A percentile compares a stretch with the other conserved stretches of the same genome.
Evolutionary conservation across 2,329 filamentous ascomycete genomes (phyloP).

Genomic region (Fusarium tuaranense): DNA sequence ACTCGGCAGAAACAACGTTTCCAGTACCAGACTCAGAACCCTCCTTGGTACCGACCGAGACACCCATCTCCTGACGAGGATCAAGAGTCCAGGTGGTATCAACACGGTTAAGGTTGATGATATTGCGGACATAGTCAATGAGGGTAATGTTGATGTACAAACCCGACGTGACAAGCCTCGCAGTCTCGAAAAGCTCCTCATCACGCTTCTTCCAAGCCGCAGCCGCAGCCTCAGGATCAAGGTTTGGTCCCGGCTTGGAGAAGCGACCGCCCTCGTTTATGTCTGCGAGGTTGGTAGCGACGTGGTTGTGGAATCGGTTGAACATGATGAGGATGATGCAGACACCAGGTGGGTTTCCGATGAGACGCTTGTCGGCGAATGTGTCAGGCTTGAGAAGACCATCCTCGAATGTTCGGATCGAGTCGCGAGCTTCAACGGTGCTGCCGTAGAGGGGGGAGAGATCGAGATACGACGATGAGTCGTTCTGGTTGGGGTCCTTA

Average conservation of each 20-base stretch:
- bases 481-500: constrained; percentile 68
- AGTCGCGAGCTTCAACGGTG: constrained; percentile 73
- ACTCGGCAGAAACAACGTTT: constrained; percentile 88
- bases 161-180: constrained; percentile 78
- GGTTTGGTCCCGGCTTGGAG: constrained; percentile 67
- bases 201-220: constrained; percentile 76
- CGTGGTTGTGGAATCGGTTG: constrained; percentile 88
- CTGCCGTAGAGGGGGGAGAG: constrained; percentile 78
- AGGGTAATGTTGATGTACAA: constrained; percentile 84
- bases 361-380: constrained; percentile 77
- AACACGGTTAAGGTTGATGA: constrained; percentile 68
- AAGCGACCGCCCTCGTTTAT: constrained; percentile 91
- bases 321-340: constrained; percentile 82
- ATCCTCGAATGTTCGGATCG: constrained; percentile 76
- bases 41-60: constrained; percentile 62
- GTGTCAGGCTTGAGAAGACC: constrained; percentile 79
- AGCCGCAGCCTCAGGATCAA: constrained; percentile 61
- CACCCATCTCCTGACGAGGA: constrained; percentile 76
- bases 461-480: constrained; percentile 79
- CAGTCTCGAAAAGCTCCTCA: constrained; percentile 83
- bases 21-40: constrained; percentile 78
- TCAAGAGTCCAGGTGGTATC: constrained; percentile 87
- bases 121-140: constrained; percentile 82
- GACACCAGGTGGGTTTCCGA: constrained; percentile 79
- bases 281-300: constrained; percentile 80